Base-by-base conservation (phyloP, 2,329 filamentous ascomycete genomes). In the Ophiostoma sp. region DNA sequence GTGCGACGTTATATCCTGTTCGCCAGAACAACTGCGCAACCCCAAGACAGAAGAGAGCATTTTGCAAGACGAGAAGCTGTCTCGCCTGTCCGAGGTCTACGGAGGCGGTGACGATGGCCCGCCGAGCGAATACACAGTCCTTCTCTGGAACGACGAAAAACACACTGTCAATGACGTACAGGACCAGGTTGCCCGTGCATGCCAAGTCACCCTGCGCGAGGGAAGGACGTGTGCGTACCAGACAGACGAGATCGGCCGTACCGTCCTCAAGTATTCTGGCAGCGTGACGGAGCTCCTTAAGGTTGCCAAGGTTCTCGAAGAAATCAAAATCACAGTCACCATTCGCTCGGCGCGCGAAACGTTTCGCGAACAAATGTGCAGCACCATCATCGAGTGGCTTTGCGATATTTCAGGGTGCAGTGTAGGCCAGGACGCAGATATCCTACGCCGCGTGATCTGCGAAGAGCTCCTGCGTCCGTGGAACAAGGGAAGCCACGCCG, bases 61-160 rank as follows among this genome's bases (percentile, higher is more conserved):
- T 68, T 80, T 87, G 68, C 84, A 89, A 71, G 95, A 99, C 77
- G 95, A 98, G 79, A 83, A 84, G 69, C 83, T 85, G 69, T 97
- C 94, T 16, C 85, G 93, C 27, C 81, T 98, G 45, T 87, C 85
- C 7, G 86, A 89, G 0, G 88, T 87, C 64, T 93, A 93, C 78
- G 95, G 93, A 73, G 82, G 85, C 45, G 86, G 85, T 1, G 87
- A 91, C 73, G 81, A 86, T 6, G 85, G 89, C 68, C 82, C 86
- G 2, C 84, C 89, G 38, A 86, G 86, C 12, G 92, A 97, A 74
- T 99, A 90, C 77, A 90, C 91, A 5, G 81, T 99, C 62, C 82
- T 97, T 16, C 81, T 99, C 5, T 99, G 95, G 95, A 99, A 99
- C 74, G 95, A 99, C 72, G 95, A 99, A 79, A 99, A 99, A 78